Evolutionary conservation across 2,329 filamentous ascomycete species (phyloP).

Genomic region (Nemania sp.): DNA sequence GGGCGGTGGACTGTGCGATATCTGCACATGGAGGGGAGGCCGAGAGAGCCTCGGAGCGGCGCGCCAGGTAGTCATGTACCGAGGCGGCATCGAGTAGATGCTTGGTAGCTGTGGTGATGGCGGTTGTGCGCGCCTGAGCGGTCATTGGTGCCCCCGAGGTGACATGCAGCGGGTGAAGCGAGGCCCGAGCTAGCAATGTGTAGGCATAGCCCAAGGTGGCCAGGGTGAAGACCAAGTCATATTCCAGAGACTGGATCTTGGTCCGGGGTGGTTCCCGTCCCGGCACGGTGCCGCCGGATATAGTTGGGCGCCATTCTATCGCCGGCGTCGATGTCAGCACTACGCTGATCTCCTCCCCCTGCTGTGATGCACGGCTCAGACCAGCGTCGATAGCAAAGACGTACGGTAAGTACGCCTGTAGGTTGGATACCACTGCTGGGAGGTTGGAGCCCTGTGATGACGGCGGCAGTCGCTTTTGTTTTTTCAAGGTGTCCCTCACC

Average conservation of each 20-base stretch:
- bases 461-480: conserved; percentile 82
- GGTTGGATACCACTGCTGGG: conserved; percentile 65
- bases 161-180: conserved; percentile 73
- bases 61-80: conserved; percentile 72
- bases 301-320: conserved; percentile 83
- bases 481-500: conserved; percentile 81
- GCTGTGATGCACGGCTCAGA: conserved; percentile 57
- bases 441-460: conserved; percentile 72
- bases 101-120: conserved; percentile 75
- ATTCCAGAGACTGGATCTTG: conserved; percentile 73
- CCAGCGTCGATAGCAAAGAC: conserved; percentile 77
- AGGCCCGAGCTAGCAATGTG: conserved; percentile 70
- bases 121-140: conserved; percentile 67
- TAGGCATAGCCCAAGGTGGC: conserved; percentile 77
- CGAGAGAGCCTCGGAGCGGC: conserved; percentile 52
- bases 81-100: conserved; percentile 77
- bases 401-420: conserved; percentile 82
- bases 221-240: conserved; percentile 80
- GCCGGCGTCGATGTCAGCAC: conserved; percentile 62
- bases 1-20: conserved; percentile 55
- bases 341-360: conserved; percentile 67
- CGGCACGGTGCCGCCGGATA: conserved; percentile 67
- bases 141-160: conserved; percentile 63
- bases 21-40: conserved; percentile 54
- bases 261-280: conserved; percentile 68